phyloP scores from a whole-genome alignment of 768 basidiomycete genomes.

The Boletus subcaerulescens region DNA sequence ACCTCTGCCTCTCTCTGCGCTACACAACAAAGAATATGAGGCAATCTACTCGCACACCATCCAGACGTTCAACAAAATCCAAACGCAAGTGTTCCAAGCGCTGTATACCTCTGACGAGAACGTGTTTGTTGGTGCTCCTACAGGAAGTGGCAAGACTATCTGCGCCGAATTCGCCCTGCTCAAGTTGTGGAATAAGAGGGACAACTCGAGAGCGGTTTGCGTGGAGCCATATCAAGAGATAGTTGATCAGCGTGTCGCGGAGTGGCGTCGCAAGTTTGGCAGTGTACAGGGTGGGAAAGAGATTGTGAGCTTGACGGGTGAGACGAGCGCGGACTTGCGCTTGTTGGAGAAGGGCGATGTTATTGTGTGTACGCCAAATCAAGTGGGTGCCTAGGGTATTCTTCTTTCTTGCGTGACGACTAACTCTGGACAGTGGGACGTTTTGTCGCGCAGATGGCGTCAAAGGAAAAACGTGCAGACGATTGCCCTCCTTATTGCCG shows the following conservation, averaged over 20 bases:
- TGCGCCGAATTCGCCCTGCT: slow-evolving; percentile 96
- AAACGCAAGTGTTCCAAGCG: slow-evolving; percentile 98
- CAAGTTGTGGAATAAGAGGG: slow-evolving; percentile 88
- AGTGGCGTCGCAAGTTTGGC: slow-evolving; percentile 87
- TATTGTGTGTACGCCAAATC: slow-evolving; percentile 89
- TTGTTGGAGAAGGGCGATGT: slow-evolving; percentile 89
- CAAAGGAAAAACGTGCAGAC: slow-evolving; percentile 96
- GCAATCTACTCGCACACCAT: slow-evolving; percentile 78
- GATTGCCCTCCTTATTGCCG: slow-evolving; percentile 89
- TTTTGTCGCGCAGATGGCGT: slow-evolving; percentile 91
- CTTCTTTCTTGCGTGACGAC: background rate
- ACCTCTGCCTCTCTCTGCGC: slow-evolving; percentile 80
- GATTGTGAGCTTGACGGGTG: slow-evolving; percentile 91
- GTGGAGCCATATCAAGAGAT: slow-evolving; percentile 97
- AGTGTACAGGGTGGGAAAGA: slow-evolving; percentile 87
- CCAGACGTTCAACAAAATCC: slow-evolving; percentile 95
- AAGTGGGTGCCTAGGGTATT: slow-evolving; percentile 46
- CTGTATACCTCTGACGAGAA: slow-evolving; percentile 96
- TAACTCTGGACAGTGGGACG: slow-evolving; percentile 72
- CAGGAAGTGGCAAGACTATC: slow-evolving; percentile 96
- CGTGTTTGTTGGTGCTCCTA: slow-evolving; percentile 94
- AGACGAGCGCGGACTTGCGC: slow-evolving; percentile 88
- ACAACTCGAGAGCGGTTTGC: slow-evolving; percentile 84
- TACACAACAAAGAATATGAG: slow-evolving; percentile 94
- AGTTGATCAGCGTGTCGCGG: slow-evolving; percentile 85